Percentiles rank a stretch among this genome's conserved stretches.
phyloP scores from a whole-genome alignment of 2,329 filamentous ascomycete species.

The Claviceps arundinis region DNA sequence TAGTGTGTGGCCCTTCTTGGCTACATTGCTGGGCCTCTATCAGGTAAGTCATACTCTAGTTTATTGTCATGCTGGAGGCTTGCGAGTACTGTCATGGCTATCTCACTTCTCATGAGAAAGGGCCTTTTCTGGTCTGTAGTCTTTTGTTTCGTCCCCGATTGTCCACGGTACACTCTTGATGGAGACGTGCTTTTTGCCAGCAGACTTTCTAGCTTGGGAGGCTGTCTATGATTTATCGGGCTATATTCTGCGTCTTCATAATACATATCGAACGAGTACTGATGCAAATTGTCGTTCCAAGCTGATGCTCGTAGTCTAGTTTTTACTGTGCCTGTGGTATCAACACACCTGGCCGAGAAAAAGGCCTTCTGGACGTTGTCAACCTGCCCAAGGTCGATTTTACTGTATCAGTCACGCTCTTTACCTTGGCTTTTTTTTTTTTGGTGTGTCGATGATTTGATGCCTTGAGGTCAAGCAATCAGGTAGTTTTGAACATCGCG shows the following conservation, averaged over 20 bases:
- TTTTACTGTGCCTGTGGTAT: not conserved
- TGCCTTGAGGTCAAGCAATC: not conserved
- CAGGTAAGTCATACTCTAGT: not conserved
- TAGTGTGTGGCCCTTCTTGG: not conserved
- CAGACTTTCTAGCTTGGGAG: not conserved
- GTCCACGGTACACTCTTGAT: not conserved
- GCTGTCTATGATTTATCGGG: not conserved
- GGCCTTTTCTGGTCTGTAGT: not conserved
- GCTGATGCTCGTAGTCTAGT: not conserved
- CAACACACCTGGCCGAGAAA: not conserved
- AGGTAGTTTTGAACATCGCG: constrained; percentile 9
- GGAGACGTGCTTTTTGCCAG: not conserved
- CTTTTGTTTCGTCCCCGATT: not conserved
- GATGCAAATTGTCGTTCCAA: not conserved
- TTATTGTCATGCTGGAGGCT: not conserved
- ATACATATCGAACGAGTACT: not conserved
- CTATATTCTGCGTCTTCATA: not conserved
- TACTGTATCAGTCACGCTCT: not conserved
- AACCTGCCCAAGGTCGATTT: not conserved
- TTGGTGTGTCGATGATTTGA: not conserved
- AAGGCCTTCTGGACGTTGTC: not conserved
- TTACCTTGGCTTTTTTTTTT: not conserved
- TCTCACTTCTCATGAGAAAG: not conserved
- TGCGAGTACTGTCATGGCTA: not conserved
- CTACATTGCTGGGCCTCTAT: not conserved